A percentile compares a stretch with the other conserved stretches of the same genome.
These are phyloP conservation scores for Grosmannia serpens DNA, from an alignment of 2,329 filamentous ascomycete species.

Conservation along the genomic window DNA sequence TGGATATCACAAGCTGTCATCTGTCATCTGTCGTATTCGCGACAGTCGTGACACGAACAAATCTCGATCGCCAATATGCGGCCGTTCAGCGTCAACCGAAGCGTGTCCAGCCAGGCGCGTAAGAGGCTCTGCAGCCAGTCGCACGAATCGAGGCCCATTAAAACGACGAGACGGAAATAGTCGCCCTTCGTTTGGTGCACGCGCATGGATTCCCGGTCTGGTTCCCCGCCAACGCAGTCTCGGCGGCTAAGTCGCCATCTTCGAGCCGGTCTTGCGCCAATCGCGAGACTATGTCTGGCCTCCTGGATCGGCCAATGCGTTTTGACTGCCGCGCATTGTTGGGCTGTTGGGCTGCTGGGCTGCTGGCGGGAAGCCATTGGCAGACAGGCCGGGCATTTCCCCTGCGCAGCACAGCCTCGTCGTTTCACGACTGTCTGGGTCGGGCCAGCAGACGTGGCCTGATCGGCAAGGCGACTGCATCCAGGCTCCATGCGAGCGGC, in stretches of 20 bases:
- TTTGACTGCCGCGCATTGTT: neutral
- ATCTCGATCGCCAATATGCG: too few relatives aligned
- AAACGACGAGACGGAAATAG: too few relatives aligned
- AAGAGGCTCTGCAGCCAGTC: neutral
- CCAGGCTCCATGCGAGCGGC: too few relatives aligned
- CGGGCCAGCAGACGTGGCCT: neutral
- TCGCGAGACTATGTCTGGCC: too few relatives aligned
- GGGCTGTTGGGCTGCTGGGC: too few relatives aligned
- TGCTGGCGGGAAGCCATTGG: neutral
- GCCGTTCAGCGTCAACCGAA: neutral
- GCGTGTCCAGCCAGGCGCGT: neutral
- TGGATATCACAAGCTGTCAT: neutral
- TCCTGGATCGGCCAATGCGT: too few relatives aligned
- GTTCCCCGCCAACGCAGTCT: too few relatives aligned
- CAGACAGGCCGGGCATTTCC: neutral
- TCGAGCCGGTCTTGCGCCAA: too few relatives aligned
- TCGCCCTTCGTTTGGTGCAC: too few relatives aligned
- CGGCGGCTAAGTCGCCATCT: too few relatives aligned
- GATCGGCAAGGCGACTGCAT: neutral
- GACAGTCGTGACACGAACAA: neutral
- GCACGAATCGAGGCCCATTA: neutral
- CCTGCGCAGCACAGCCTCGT: neutral
- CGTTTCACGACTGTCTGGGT: neutral
- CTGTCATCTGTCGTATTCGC: too few relatives aligned
- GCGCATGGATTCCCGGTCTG: too few relatives aligned